A percentile compares a stretch with the other conserved stretches of the same genome.
Conservation (phyloP, 805 yeast species). For the Blastobotrys attinorum region DNA sequence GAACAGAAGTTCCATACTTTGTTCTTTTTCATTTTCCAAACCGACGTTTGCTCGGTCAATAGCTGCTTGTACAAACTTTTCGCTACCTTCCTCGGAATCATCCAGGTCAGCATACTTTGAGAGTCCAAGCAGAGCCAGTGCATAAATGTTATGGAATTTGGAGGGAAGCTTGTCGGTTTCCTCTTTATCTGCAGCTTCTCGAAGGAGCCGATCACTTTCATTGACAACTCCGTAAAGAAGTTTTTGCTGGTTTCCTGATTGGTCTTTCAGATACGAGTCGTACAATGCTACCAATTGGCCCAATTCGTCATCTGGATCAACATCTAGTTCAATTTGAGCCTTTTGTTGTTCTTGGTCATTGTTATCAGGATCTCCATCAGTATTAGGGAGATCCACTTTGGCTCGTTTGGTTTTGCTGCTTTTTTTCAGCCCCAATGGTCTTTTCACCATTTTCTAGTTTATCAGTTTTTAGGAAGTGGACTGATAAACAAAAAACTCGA, state of each 20-base stretch:
- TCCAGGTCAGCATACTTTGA: constrained; percentile 23
- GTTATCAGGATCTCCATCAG: constrained; percentile 10
- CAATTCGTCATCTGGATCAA: constrained; percentile 71
- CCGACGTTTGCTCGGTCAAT: constrained; percentile 63
- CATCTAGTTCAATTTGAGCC: constrained; percentile 59
- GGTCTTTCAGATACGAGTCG: constrained; percentile 43
- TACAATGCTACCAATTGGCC: constrained; percentile 69
- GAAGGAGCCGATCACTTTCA: constrained; percentile 74
- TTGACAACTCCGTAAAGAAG: constrained; percentile 69
- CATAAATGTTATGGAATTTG: constrained; percentile 64
- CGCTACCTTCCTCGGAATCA: constrained; percentile 13
- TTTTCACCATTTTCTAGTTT: constrained; percentile 42
- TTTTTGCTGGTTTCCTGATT: constrained; percentile 14
- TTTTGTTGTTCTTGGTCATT: constrained; percentile 26
- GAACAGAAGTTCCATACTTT: constrained; percentile 37
- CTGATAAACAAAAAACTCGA: too few species aligned
- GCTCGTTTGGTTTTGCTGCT: constrained; percentile 41
- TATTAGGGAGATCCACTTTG: constrained; percentile 2
- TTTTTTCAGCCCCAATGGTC: constrained; percentile 60
- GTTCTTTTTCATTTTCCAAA: constrained; percentile 39
- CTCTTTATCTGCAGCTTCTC: constrained; percentile 19
- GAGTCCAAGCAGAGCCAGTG: constrained; percentile 41
- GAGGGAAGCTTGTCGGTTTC: constrained; percentile 25
- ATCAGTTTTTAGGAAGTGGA: too few species aligned
- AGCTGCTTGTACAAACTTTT: constrained; percentile 55